Evolutionary conservation across 257 asterid genomes (phyloP).

Genomic region (Forsythia viridissima): DNA sequence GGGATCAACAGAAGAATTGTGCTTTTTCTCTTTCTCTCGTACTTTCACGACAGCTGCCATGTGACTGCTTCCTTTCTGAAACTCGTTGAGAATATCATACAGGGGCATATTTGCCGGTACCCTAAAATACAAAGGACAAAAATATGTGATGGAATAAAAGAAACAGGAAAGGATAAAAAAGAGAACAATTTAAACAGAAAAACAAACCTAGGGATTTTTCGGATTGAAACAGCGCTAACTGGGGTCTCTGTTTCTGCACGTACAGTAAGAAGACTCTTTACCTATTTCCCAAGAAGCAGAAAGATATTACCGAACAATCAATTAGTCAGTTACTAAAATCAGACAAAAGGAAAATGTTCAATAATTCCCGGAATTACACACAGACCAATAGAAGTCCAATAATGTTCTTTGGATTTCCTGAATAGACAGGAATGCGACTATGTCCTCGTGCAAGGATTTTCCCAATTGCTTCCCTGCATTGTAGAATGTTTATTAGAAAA

Average conservation of each 20-base stretch:
- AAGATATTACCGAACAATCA: conserved; percentile 14
- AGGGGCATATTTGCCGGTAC: conserved; percentile 94
- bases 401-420: conserved; percentile 79
- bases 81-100: conserved; percentile 94
- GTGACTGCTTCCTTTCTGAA: conserved; percentile 97
- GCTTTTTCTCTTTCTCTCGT: conserved; percentile 47
- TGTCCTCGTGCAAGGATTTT: conserved; percentile 96
- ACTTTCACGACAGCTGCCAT: conserved; percentile 99
- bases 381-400: conserved; percentile 96
- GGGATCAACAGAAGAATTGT: conserved; percentile 25
- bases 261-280: conserved; percentile 89
- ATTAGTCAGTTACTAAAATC: conserved; percentile 1
- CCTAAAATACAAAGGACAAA: conserved; percentile 40
- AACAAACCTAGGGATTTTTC: conserved; percentile 86
- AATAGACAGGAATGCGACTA: conserved; percentile 93
- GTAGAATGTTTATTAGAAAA: conserved; percentile 13
- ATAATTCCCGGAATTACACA: conserved; percentile 14
- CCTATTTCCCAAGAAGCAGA: conserved; percentile 45
- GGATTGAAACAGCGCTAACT: conserved; percentile 87
- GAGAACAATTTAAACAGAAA: conserved; percentile 13
- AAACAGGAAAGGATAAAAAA: not conserved
- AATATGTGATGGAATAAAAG: conserved; percentile 16
- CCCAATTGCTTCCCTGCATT: conserved; percentile 95
- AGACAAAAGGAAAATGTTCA: conserved; percentile 3
- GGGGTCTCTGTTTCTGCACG: conserved; percentile 96